A percentile compares a stretch with the other conserved stretches of the same genome.
Evolutionary conservation across 306 rosid genomes (phyloP).

Genomic region (Cyclanthera cordifolia): DNA sequence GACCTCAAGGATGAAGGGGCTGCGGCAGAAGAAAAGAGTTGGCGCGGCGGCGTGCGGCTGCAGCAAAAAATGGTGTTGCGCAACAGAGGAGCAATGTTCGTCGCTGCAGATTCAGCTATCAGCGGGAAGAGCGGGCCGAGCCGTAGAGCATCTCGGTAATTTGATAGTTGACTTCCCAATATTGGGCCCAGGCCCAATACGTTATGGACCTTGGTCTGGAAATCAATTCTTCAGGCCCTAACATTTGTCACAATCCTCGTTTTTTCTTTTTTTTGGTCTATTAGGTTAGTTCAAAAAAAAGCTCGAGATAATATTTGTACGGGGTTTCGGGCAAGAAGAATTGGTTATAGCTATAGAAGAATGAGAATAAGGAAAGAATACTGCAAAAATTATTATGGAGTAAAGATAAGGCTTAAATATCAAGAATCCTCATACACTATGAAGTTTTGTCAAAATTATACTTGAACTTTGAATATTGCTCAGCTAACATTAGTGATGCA

Average conservation of each 20-base stretch:
- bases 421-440: too few relatives aligned
- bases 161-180: background rate
- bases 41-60: background rate
- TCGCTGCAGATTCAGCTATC: slow-evolving; percentile 26
- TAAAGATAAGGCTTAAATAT: too few relatives aligned
- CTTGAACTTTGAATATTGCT: too few relatives aligned
- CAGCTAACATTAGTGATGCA: too few relatives aligned
- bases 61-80: background rate
- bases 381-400: too few relatives aligned
- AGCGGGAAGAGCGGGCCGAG: background rate
- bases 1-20: background rate
- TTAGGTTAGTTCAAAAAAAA: too few relatives aligned
- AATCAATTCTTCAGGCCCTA: background rate
- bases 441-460: too few relatives aligned
- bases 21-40: background rate
- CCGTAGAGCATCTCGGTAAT: background rate
- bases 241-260: background rate
- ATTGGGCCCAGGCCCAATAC: background rate
- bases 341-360: too few relatives aligned
- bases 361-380: too few relatives aligned
- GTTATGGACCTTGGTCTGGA: background rate
- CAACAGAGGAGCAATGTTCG: slow-evolving; percentile 46
- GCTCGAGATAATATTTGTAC: too few relatives aligned
- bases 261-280: too few relatives aligned
- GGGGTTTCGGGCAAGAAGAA: too few relatives aligned